These are phyloP conservation scores for Entonaema liquescens DNA, from an alignment of 495 filamentous ascomycete genomes.

Conservation along the genomic window DNA sequence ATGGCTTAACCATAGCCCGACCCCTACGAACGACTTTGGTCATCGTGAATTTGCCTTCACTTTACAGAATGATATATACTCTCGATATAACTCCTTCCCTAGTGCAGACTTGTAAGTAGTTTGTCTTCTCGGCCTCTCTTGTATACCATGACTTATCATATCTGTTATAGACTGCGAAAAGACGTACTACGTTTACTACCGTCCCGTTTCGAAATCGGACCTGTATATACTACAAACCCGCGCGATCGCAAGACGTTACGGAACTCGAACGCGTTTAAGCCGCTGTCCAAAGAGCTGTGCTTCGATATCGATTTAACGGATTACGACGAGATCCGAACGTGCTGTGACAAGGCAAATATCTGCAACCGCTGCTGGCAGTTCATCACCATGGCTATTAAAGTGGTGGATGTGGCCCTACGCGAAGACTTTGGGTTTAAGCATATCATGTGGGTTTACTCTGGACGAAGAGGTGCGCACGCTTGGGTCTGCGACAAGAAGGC, in stretches of 20 bases:
- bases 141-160: constrained; percentile 15
- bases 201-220: constrained; percentile 96
- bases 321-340: constrained; percentile 96
- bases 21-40: constrained; percentile 84
- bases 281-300: constrained; percentile 88
- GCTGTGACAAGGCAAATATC: constrained; percentile 91
- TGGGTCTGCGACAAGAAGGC: constrained; percentile 97
- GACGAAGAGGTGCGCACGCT: constrained; percentile 93
- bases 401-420: constrained; percentile 82
- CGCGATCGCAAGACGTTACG: constrained; percentile 89
- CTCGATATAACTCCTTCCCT: constrained; percentile 90
- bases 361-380: constrained; percentile 96
- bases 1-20: constrained; percentile 94
- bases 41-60: constrained; percentile 97
- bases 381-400: constrained; percentile 96
- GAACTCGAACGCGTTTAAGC: constrained; percentile 75
- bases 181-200: constrained; percentile 87
- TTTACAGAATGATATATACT: constrained; percentile 84
- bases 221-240: constrained; percentile 91
- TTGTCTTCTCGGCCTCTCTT: not conserved
- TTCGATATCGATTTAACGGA: constrained; percentile 99
- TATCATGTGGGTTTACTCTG: constrained; percentile 98
- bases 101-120: constrained; percentile 79
- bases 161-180: constrained; percentile 75
- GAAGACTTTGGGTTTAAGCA: constrained; percentile 97